These are phyloP conservation scores for Chlamydomonas sphaeroides DNA, from an alignment of 139 green algal species.

Conservation along the genomic window DNA sequence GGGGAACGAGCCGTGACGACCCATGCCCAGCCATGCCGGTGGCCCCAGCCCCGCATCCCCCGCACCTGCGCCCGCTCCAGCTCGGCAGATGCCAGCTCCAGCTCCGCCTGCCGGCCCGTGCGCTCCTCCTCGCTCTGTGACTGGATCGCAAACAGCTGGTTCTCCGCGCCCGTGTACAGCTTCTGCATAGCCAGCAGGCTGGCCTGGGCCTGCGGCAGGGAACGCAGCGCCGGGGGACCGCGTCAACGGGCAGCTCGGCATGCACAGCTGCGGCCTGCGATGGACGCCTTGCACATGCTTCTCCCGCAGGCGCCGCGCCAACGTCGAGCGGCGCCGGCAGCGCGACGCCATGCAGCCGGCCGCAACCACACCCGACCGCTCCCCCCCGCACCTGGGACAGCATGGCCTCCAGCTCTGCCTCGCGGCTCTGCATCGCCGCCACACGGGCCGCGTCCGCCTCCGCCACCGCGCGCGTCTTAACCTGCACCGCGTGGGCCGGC, in stretches of 20 bases:
- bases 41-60: constrained; percentile 67
- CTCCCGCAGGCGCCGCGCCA: too few relatives aligned
- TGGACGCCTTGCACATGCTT: too few relatives aligned
- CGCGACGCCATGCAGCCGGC: too few relatives aligned
- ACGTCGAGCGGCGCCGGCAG: too few relatives aligned
- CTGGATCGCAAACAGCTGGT: constrained; percentile 83
- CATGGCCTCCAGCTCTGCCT: constrained; percentile 71
- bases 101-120: constrained; percentile 67
- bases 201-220: constrained; percentile 35
- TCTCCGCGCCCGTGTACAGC: constrained; percentile 78
- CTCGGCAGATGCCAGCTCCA: constrained; percentile 77
- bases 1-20: too few relatives aligned
- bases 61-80: constrained; percentile 71
- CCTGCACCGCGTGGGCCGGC: too few relatives aligned
- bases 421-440: constrained; percentile 61
- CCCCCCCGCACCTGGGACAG: constrained; percentile 41
- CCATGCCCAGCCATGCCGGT: too few relatives aligned
- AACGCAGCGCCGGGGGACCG: too few relatives aligned
- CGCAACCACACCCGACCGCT: too few relatives aligned
- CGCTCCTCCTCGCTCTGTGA: constrained; percentile 73
- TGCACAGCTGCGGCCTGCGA: too few relatives aligned
- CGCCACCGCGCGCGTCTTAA: constrained; percentile 55
- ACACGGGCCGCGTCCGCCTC: constrained; percentile 63
- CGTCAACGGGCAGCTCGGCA: too few relatives aligned
- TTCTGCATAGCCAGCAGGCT: constrained; percentile 77